phyloP scores from a whole-genome alignment of 106 monocot genomes.

The Acorus gramineus region DNA sequence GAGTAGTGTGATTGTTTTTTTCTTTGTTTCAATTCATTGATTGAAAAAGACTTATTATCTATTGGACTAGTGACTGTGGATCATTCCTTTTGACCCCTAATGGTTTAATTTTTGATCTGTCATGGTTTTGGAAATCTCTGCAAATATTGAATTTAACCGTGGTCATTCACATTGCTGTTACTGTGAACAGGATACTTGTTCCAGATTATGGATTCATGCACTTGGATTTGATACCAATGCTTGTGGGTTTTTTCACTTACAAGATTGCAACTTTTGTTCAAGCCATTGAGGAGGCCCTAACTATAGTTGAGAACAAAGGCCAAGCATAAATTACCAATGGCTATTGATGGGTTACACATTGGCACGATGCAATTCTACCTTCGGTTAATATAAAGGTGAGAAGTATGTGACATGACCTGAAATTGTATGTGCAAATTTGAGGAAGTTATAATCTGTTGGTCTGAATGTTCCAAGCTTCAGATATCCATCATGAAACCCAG shows the following conservation, averaged over 20 bases:
- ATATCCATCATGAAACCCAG: too few species aligned
- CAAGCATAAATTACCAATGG: slow-evolving; percentile 3
- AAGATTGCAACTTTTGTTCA: slow-evolving; percentile 81
- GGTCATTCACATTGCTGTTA: too few species aligned
- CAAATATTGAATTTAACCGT: too few species aligned
- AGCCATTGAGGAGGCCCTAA: slow-evolving; percentile 64
- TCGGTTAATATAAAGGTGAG: too few species aligned
- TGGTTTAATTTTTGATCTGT: neutral
- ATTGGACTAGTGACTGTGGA: neutral
- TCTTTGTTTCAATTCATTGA: neutral
- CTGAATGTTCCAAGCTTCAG: too few species aligned
- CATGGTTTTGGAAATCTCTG: too few species aligned
- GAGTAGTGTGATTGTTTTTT: slow-evolving; percentile 10
- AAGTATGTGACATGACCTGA: too few species aligned
- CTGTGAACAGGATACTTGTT: slow-evolving; percentile 55
- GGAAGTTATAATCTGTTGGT: too few species aligned
- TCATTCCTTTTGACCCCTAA: slow-evolving; percentile 2
- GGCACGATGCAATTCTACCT: too few species aligned
- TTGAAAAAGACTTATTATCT: neutral
- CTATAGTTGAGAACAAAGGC: slow-evolving; percentile 22
- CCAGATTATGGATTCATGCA: slow-evolving; percentile 85
- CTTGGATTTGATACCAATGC: slow-evolving; percentile 92
- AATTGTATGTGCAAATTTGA: too few species aligned
- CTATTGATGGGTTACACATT: too few species aligned
- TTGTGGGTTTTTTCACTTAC: slow-evolving; percentile 96